phyloP scores from a whole-genome alignment of 2,329 filamentous ascomycete genomes.

The Aspergillus sp. region DNA sequence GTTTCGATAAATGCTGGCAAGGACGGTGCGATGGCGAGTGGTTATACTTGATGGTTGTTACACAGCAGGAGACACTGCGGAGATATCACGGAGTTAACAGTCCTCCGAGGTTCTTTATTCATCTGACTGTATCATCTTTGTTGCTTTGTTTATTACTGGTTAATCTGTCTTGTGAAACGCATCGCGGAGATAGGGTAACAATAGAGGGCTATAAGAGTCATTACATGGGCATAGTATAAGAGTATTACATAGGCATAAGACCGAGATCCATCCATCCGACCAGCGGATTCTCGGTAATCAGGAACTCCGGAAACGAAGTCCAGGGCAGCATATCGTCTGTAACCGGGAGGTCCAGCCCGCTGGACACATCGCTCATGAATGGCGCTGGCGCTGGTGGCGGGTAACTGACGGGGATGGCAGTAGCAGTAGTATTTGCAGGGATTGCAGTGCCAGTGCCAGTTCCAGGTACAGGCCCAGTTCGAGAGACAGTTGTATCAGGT shows the following conservation, averaged over 20 bases:
- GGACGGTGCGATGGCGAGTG: no score
- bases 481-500: background rate
- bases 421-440: background rate
- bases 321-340: background rate
- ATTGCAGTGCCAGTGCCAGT: background rate
- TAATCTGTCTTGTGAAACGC: no score
- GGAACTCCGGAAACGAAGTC: background rate
- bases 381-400: background rate
- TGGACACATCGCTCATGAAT: background rate
- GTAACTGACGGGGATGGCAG: background rate
- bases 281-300: background rate
- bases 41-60: no score
- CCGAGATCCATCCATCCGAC: conserved; percentile 1
- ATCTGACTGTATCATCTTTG: no score
- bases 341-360: background rate
- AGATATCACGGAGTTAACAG: no score
- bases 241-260: background rate
- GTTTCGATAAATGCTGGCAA: no score
- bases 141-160: no score
- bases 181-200: no score
- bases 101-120: no score
- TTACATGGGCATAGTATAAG: background rate
- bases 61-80: no score
- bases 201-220: no score
- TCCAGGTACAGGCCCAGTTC: no score